Percentiles rank a stretch among this genome's conserved stretches.
phyloP scores from a whole-genome alignment of 768 basidiomycete genomes.

The Boletus reticuloceps region DNA sequence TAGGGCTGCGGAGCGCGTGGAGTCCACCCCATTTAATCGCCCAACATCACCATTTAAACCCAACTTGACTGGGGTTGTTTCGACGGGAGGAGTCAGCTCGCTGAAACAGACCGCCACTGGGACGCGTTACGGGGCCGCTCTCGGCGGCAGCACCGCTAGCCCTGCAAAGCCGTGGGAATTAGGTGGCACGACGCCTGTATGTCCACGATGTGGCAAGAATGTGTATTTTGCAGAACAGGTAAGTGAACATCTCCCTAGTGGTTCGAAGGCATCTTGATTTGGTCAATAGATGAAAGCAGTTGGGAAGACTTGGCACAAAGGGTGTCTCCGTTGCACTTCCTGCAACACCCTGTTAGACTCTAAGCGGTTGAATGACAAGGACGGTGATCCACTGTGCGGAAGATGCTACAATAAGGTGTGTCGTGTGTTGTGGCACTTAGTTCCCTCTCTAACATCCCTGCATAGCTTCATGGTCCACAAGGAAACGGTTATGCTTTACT shows the following conservation, averaged over 20 bases:
- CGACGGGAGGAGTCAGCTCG: slow-evolving; percentile 19
- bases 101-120: slow-evolving; percentile 53
- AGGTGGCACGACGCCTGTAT: slow-evolving; percentile 52
- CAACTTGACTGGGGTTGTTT: slow-evolving; percentile 20
- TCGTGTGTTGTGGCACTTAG: neutral
- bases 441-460: neutral
- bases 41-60: slow-evolving; percentile 23
- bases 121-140: slow-evolving; percentile 61
- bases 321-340: slow-evolving; percentile 72
- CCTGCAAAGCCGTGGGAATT: slow-evolving; percentile 51
- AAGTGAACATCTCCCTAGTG: neutral
- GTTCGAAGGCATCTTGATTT: slow-evolving; percentile 2
- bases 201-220: slow-evolving; percentile 67
- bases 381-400: slow-evolving; percentile 67
- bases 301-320: slow-evolving; percentile 78
- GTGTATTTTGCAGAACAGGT: slow-evolving; percentile 90
- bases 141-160: slow-evolving; percentile 41
- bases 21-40: slow-evolving; percentile 15
- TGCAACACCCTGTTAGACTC: slow-evolving; percentile 72
- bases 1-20: slow-evolving; percentile 1
- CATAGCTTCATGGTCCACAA: slow-evolving; percentile 68
- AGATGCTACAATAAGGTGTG: slow-evolving; percentile 69
- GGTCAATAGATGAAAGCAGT: slow-evolving; percentile 66
- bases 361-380: slow-evolving; percentile 69
- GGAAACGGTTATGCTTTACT: slow-evolving; percentile 75